Percentiles rank a stretch among this genome's conserved stretches.
Evolutionary conservation across 768 basidiomycete species (phyloP).

Genomic region (Mycena rosella): DNA sequence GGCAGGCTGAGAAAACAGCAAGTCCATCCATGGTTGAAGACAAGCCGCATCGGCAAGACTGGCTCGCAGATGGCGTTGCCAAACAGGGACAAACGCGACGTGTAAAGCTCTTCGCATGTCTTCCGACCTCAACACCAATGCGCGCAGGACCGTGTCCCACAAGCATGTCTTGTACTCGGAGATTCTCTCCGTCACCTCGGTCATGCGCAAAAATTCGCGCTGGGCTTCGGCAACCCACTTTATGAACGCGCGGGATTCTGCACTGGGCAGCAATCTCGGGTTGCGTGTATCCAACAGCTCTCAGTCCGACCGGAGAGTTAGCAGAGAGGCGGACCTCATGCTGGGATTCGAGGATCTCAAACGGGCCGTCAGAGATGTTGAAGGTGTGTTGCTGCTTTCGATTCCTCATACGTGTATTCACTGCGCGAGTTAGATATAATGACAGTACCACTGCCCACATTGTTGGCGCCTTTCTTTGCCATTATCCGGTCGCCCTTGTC

Average conservation of each 20-base stretch:
- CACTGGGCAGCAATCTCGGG: conserved; percentile 80
- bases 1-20: too few relatives aligned
- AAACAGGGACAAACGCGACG: conserved; percentile 37
- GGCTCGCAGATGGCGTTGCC: background rate
- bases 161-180: conserved; percentile 91
- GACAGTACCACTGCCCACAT: conserved; percentile 65
- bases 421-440: conserved; percentile 63
- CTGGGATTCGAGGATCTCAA: conserved; percentile 89
- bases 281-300: conserved; percentile 69
- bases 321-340: conserved; percentile 89
- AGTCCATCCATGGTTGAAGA: too few relatives aligned
- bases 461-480: conserved; percentile 92
- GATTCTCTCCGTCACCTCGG: conserved; percentile 90
- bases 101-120: conserved; percentile 38
- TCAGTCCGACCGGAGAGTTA: conserved; percentile 62
- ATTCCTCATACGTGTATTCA: conserved; percentile 22
- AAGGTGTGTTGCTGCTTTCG: conserved; percentile 58
- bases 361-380: conserved; percentile 75
- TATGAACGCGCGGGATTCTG: conserved; percentile 71
- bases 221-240: conserved; percentile 87
- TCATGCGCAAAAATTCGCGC: conserved; percentile 98
- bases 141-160: conserved; percentile 59
- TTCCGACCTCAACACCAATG: conserved; percentile 39
- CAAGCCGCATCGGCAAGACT: too few relatives aligned
- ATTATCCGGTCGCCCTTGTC: conserved; percentile 95